A percentile compares a stretch with the other conserved stretches of the same genome.
Conservation (phyloP, 768 basidiomycete species). For the Calocybe cyanea region DNA sequence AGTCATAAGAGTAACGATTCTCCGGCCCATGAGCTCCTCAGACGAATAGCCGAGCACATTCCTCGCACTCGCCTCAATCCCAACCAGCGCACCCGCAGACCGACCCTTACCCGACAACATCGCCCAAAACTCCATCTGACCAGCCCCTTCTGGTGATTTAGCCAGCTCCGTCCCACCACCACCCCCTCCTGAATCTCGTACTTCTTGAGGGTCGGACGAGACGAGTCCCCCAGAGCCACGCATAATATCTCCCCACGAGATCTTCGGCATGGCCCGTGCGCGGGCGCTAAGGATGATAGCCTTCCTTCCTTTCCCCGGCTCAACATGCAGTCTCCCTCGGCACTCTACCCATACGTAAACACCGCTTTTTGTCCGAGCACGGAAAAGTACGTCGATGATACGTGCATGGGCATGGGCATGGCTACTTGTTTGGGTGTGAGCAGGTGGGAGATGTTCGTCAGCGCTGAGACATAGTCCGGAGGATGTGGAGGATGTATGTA, state of each 20-base stretch:
- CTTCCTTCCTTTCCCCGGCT: conserved; percentile 92
- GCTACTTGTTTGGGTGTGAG: too few species aligned
- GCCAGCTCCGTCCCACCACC: conserved; percentile 9
- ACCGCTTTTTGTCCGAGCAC: conserved; percentile 65
- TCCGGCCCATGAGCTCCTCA: conserved; percentile 50
- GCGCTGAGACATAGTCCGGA: conserved; percentile 10
- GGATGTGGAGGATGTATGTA: conserved; percentile 6
- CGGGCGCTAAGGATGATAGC: conserved; percentile 90
- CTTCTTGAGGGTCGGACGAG: conserved; percentile 2
- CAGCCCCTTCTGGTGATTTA: background rate
- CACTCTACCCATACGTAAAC: conserved; percentile 87
- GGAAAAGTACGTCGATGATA: conserved; percentile 80
- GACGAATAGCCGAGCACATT: conserved; percentile 66
- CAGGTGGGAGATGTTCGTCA: background rate
- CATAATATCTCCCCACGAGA: conserved; percentile 59
- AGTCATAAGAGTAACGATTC: conserved; percentile 34
- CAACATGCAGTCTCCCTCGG: conserved; percentile 83
- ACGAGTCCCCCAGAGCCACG: conserved; percentile 42
- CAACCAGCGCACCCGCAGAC: conserved; percentile 43
- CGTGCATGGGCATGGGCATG: conserved; percentile 33
- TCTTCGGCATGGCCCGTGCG: conserved; percentile 57
- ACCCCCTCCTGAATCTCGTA: conserved; percentile 3
- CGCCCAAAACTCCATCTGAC: conserved; percentile 50
- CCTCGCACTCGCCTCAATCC: conserved; percentile 44
- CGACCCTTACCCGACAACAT: conserved; percentile 28